Evolutionary conservation across 2,329 filamentous ascomycete genomes (phyloP).

Genomic region (Botrytis hyacinthi): DNA sequence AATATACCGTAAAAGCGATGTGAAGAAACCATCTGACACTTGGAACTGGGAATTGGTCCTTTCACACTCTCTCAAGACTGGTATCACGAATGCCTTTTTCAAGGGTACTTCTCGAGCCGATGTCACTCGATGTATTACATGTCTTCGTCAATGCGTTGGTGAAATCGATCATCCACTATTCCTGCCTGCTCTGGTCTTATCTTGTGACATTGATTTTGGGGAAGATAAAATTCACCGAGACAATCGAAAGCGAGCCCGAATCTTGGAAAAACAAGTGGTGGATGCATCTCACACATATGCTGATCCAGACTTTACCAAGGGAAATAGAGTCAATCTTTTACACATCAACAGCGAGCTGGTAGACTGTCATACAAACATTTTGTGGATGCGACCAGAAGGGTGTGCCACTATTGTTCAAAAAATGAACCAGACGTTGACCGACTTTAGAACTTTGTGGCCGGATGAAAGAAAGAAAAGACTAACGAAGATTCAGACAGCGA

Average conservation of each 20-base stretch:
- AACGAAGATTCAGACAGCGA: background rate
- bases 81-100: background rate
- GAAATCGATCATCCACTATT: background rate
- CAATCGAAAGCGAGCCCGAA: background rate
- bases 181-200: background rate
- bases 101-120: background rate
- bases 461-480: background rate
- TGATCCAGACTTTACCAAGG: accelerated
- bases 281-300: background rate
- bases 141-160: background rate
- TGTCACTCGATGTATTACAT: background rate
- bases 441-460: background rate
- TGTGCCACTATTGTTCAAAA: background rate
- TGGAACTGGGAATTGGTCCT: background rate
- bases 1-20: background rate
- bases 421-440: accelerated
- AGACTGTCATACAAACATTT: background rate
- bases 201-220: background rate
- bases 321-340: background rate
- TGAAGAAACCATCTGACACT: background rate
- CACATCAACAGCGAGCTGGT: background rate
- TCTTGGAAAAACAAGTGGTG: background rate
- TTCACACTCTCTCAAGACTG: background rate
- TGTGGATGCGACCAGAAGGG: background rate
- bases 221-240: background rate